A percentile compares a stretch with the other conserved stretches of the same genome.
Conservation (phyloP, 176 grass and related monocot genomes). For the Paspalum notatum region DNA sequence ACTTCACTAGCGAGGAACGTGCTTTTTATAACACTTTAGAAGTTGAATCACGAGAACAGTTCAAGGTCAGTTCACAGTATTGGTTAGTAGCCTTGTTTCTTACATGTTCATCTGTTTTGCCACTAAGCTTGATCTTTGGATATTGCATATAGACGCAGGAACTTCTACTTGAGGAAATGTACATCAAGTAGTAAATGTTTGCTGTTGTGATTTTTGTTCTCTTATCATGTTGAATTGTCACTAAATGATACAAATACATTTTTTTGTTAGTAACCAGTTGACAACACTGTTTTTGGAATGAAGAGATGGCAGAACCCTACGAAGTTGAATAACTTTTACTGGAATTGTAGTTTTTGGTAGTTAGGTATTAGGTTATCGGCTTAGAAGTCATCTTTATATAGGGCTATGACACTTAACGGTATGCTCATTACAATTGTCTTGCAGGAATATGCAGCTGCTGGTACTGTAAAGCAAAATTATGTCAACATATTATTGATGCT, state of each 20-base stretch:
- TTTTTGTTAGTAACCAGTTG: not conserved
- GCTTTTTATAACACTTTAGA: slow-evolving; percentile 84
- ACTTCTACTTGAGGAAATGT: not conserved
- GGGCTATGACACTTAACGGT: not conserved
- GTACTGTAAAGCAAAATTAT: slow-evolving; percentile 98
- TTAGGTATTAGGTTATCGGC: not conserved
- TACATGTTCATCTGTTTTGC: slow-evolving; percentile 14
- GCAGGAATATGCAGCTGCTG: slow-evolving; percentile 95
- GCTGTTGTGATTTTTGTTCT: not conserved
- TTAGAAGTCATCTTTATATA: not conserved
- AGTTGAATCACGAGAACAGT: slow-evolving; percentile 91
- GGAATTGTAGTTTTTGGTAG: not conserved
- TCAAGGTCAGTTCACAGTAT: slow-evolving; percentile 67
- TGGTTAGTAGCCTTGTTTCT: slow-evolving; percentile 10
- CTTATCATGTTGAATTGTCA: slow-evolving; percentile 1
- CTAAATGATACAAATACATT: not conserved
- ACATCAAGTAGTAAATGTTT: not conserved
- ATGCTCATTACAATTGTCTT: slow-evolving; percentile 36
- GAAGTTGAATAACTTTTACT: not conserved
- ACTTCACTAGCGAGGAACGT: slow-evolving; percentile 79
- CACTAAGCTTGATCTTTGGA: slow-evolving; percentile 2
- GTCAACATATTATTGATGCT: slow-evolving; percentile 99
- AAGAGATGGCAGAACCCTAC: slow-evolving; percentile 1
- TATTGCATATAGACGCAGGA: not conserved
- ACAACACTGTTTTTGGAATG: not conserved